Evolutionary conservation across 2,329 filamentous ascomycete genomes (phyloP), one percentile per base, ranked within the genome.

Genomic region (Cladosporium halotolerans): DNA sequence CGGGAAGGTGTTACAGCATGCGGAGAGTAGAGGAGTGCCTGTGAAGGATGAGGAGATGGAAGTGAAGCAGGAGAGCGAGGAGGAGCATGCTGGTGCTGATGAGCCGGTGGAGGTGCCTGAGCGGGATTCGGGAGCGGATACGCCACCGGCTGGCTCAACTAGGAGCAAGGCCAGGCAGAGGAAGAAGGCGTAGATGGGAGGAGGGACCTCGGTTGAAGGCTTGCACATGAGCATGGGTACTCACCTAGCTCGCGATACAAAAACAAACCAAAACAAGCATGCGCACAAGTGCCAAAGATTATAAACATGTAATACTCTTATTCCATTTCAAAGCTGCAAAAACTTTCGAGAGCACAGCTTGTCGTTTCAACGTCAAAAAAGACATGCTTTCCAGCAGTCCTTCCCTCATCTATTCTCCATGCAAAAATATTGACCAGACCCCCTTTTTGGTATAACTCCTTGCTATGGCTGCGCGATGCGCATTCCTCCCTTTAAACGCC

Each of bases 1-100:
- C 8, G 82, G 82, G 60, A 82, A 85, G 65, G 85, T 92, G 48
- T 76, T 92, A 11, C 23, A 51, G 48, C 40, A 44, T 31, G 48
- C 48, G 4, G 45, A 80, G 57, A 52, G 11, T 53, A 52, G 14
- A 40, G 50, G 45, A 19, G 39, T 55, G 52, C 9, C 55, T 54
- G 31, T 43, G 44, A 14, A 14, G 23, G 42, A 44, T n/a, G 9
- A 14, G 8, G 42, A 14, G 23, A 11, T 13, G 18, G 23, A 32
- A 3, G 36, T 13, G 6, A 10, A n/a, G 19, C 31, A 32, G 19
- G 51, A 18, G 10, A 28, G n/a, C 18, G 43, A 38, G 32, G 44
- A 43, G 5, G 41, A 40, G 16, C 28, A 39, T 47, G n/a, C 48
- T 52, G 43, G 53, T 48, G 53, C 51, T 31, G 36, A 55, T 28